Evolutionary conservation across 108 stramenopile species (phyloP).

Genomic region (Cylindrotheca fusiformis): DNA sequence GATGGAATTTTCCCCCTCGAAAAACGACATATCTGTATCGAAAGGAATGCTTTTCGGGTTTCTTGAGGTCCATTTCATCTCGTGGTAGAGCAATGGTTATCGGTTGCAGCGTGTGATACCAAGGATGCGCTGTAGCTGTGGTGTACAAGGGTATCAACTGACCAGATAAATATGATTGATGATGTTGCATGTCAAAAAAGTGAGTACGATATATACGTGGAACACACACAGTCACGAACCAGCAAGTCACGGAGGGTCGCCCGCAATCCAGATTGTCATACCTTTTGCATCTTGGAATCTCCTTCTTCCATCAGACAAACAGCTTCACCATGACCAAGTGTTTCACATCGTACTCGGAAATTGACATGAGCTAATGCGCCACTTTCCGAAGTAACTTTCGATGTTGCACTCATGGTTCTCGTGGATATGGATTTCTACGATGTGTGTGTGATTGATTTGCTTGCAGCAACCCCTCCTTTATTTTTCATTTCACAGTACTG

Average conservation of each 20-base stretch:
- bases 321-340: slow-evolving; percentile 73
- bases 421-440: too few species aligned
- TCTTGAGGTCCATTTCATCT: slow-evolving; percentile 3
- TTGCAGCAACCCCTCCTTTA: too few species aligned
- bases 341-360: slow-evolving; percentile 84
- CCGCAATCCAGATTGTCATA: slow-evolving; percentile 22
- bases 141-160: slow-evolving; percentile 67
- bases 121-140: slow-evolving; percentile 68
- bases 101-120: slow-evolving; percentile 65
- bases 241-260: background rate
- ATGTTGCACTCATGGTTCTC: slow-evolving; percentile 1
- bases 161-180: slow-evolving; percentile 1
- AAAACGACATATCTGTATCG: slow-evolving; percentile 71
- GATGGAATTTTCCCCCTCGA: slow-evolving; percentile 63
- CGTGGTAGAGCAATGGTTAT: slow-evolving; percentile 38
- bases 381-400: slow-evolving; percentile 3
- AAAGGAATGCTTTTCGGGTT: slow-evolving; percentile 17
- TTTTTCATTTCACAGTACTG: too few species aligned
- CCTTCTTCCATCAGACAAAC: slow-evolving; percentile 57
- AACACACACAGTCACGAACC: background rate
- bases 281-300: slow-evolving; percentile 39
- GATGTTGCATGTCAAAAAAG: background rate
- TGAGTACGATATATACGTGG: background rate
- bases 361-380: slow-evolving; percentile 57
- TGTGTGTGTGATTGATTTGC: too few species aligned